Evolutionary conservation across 768 basidiomycete species (phyloP), one percentile per base, ranked within the genome.

Genomic region (Polyporus arcularius): DNA sequence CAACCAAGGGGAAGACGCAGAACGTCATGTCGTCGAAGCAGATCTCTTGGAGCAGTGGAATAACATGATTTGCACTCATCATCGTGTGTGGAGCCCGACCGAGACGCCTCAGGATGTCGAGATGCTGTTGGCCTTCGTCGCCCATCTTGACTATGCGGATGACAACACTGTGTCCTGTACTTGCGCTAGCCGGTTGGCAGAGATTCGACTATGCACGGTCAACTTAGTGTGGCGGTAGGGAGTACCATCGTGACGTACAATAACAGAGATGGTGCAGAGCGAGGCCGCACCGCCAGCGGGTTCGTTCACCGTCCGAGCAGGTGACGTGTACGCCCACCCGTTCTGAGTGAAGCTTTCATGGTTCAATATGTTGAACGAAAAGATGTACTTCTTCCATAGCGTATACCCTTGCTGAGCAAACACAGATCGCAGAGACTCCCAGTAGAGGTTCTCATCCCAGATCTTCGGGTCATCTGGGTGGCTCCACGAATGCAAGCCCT

Each of bases 11-110:
- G 52, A 75, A 74, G 30, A 73, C 49, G 3, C 69, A 69, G 48
- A 73, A 70, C 38, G 64, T 65, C 30, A 74, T 65, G 53, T 72
- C 72, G 32, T 72, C 69, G 28, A 71, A 64, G 10, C 65, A 53
- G 42, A 74, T 55, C 50, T 70, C 67, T 12, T 64, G 50, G 28
- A 72, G 55, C 65, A 74, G 62, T 2, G 72, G 73, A 32, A 75
- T 63, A 3, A 60, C 48, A 32, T 73, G 72, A 54, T 73, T 75
- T 1, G 15, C 26, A 11, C 45, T 46, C n/a, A 46, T 14, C 45
- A 46, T 18, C 6, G n/a, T 16, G 3, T 57, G 51, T 18, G 52
- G 35, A 0, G 70, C 70, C 7, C 58, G 65, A 12, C 65, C 62
- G 35, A 72, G 28, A 39, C 56, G 63, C 18, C 64, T 48, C 4